phyloP scores from a whole-genome alignment of 345 rosid genomes.

The Salix purpurea region DNA sequence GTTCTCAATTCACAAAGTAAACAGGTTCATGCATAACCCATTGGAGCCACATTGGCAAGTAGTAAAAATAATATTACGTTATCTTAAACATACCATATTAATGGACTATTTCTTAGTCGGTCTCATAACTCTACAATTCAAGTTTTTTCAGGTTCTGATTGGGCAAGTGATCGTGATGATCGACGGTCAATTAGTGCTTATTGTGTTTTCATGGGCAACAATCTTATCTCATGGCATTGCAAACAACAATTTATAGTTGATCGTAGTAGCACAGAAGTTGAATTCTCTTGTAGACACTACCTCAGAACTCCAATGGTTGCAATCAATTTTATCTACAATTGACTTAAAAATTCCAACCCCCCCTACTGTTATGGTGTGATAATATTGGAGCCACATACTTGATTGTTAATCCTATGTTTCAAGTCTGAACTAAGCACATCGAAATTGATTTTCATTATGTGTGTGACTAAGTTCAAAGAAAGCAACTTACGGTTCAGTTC shows the following conservation, averaged over 20 bases:
- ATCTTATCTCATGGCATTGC: not conserved
- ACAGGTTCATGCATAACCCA: too few relatives aligned
- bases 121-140: not conserved
- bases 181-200: rapidly evolving
- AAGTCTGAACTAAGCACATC: too few relatives aligned
- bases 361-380: too few relatives aligned
- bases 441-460: not conserved
- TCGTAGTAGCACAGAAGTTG: not conserved
- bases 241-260: not conserved
- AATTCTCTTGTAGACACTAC: not conserved
- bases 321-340: not conserved
- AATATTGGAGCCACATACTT: not conserved
- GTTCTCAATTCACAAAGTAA: not conserved
- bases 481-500: not conserved
- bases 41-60: not conserved
- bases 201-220: not conserved
- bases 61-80: not conserved
- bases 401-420: not conserved
- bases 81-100: not conserved
- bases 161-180: not conserved
- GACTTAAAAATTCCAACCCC: not conserved
- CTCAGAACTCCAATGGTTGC: not conserved
- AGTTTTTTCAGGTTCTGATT: not conserved
- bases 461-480: not conserved
- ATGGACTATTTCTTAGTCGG: not conserved